A percentile compares a stretch with the other conserved stretches of the same genome.
Conservation (phyloP, 2,329 filamentous ascomycete genomes). For the Graphilbum fragrans region DNA sequence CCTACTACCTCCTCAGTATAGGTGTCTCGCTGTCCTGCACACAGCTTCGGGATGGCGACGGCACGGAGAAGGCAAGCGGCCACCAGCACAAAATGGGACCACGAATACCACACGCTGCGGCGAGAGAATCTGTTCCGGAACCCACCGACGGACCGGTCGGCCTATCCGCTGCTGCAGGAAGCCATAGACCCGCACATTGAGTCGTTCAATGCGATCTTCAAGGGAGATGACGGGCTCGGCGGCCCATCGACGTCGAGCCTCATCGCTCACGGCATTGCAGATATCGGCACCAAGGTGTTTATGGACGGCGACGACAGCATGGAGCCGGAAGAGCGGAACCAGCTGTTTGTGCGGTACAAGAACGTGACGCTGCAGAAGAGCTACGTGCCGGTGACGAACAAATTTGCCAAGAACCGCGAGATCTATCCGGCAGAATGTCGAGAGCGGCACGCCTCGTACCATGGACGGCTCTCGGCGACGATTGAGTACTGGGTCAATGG, state of each 20-base stretch:
- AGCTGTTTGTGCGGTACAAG: slow-evolving; percentile 64
- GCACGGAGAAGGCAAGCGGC: slow-evolving; percentile 15
- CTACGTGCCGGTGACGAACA: slow-evolving; percentile 68
- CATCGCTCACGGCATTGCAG: slow-evolving; percentile 63
- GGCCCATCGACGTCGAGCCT: slow-evolving; percentile 14
- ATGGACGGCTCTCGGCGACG: slow-evolving; percentile 71
- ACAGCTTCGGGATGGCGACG: slow-evolving; percentile 4
- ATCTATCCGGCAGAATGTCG: slow-evolving; percentile 87
- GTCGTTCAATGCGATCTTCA: slow-evolving; percentile 85
- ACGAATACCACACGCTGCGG: slow-evolving; percentile 73
- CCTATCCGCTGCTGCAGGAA: slow-evolving; percentile 74
- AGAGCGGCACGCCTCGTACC: slow-evolving; percentile 85
- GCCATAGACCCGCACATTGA: slow-evolving; percentile 90
- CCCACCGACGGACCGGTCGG: slow-evolving; percentile 74
- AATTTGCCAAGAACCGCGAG: slow-evolving; percentile 70
- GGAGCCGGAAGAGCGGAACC: slow-evolving; percentile 52
- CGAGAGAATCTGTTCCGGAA: slow-evolving; percentile 82
- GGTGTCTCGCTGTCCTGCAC: background rate
- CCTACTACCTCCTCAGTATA: too few species aligned
- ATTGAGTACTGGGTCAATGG: slow-evolving; percentile 82
- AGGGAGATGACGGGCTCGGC: slow-evolving; percentile 45
- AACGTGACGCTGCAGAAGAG: slow-evolving; percentile 76
- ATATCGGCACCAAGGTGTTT: slow-evolving; percentile 83
- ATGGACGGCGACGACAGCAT: slow-evolving; percentile 67
- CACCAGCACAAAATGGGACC: slow-evolving; percentile 65